phyloP scores from a whole-genome alignment of 768 basidiomycete species.

The Mycena olivaceomarginata region DNA sequence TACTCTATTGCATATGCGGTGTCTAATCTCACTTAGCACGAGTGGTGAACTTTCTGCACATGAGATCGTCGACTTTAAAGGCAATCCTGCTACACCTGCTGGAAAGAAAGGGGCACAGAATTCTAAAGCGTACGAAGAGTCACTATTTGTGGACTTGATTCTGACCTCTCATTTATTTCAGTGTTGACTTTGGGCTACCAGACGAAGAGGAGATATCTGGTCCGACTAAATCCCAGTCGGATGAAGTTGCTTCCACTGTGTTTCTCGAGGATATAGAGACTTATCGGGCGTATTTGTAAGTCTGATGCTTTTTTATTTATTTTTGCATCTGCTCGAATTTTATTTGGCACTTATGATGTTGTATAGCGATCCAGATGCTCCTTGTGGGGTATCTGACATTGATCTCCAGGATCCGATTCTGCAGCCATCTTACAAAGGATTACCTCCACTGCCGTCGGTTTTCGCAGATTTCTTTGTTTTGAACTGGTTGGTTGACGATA shows the following conservation, averaged over 20 bases:
- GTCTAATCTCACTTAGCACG: no score
- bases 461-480: no score
- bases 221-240: background rate
- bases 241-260: background rate
- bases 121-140: no score
- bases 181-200: background rate
- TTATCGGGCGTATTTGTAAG: background rate
- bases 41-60: no score
- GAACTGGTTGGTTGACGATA: background rate
- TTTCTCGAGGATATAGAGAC: conserved; percentile 14
- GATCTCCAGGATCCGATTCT: conserved; percentile 7
- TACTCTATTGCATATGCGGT: no score
- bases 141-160: no score
- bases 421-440: background rate
- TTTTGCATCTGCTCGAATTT: background rate
- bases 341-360: no score
- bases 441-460: background rate
- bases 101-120: no score
- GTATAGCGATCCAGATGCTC: background rate
- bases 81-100: no score
- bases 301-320: background rate
- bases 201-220: background rate
- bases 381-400: background rate
- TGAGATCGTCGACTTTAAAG: no score
- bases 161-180: no score